A percentile compares a stretch with the other conserved stretches of the same genome.
Conservation (phyloP, 345 rosid genomes). For the Alliaria petiolata region DNA sequence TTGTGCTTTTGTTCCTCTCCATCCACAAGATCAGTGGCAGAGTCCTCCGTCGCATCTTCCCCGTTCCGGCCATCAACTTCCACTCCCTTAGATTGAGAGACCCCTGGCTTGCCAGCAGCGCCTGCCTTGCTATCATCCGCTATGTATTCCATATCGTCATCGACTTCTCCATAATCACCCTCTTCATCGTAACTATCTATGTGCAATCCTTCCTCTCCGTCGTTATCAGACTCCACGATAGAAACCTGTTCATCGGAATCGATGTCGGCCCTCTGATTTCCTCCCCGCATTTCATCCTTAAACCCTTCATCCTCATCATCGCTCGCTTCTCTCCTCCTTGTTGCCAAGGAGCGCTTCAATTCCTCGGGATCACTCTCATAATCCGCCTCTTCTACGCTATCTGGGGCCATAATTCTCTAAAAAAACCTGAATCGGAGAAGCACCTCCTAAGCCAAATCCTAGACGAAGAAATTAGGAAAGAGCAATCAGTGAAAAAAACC, state of each 20-base stretch:
- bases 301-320: conserved; percentile 70
- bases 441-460: background rate
- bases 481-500: too few relatives aligned
- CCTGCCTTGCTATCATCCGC: too few relatives aligned
- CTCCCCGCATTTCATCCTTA: conserved; percentile 22
- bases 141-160: conserved; percentile 18
- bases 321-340: conserved; percentile 82
- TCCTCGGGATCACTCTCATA: conserved; percentile 96
- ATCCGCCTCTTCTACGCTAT: conserved; percentile 50
- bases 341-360: conserved; percentile 54
- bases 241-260: conserved; percentile 61
- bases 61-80: too few relatives aligned
- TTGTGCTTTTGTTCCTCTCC: conserved; percentile 47
- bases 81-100: background rate
- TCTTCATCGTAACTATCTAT: conserved; percentile 31
- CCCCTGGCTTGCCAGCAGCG: conserved; percentile 24
- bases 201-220: too few relatives aligned
- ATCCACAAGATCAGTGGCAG: conserved; percentile 8
- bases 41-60: conserved; percentile 13
- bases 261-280: conserved; percentile 40
- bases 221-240: background rate
- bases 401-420: too few relatives aligned
- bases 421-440: too few relatives aligned
- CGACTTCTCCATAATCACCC: conserved; percentile 21
- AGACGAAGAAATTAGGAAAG: background rate